These are phyloP conservation scores for Arabis alpina DNA, from an alignment of 345 rosid species.

Conservation along the genomic window DNA sequence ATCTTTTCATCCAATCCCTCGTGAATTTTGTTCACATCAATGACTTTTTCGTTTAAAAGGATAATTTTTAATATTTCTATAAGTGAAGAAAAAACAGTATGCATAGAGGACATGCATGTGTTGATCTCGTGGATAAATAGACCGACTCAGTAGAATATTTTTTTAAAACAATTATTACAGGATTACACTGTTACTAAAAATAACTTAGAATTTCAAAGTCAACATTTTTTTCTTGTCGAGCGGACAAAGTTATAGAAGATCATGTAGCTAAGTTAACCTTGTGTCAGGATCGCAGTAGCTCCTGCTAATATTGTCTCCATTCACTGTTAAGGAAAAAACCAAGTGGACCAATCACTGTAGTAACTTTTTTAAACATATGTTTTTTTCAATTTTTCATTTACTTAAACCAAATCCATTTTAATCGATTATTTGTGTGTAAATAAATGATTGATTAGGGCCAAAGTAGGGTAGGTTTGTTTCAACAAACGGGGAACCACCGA, in stretches of 20 bases:
- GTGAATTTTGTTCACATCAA: not conserved
- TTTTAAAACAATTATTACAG: constrained; percentile 10
- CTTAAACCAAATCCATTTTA: constrained; percentile 6
- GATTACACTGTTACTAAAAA: not conserved
- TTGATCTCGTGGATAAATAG: constrained; percentile 27
- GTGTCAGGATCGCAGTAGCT: constrained; percentile 35
- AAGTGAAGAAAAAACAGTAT: not conserved
- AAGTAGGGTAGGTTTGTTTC: constrained; percentile 32
- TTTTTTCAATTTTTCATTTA: not conserved
- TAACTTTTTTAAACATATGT: constrained; percentile 10
- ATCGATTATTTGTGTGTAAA: not conserved
- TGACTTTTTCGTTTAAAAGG: not conserved
- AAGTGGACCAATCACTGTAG: constrained; percentile 31
- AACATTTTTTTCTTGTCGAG: not conserved
- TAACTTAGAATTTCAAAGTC: constrained; percentile 9
- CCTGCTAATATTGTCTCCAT: constrained; percentile 32
- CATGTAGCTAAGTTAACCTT: constrained; percentile 25
- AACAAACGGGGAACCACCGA: constrained; percentile 22
- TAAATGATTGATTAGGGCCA: constrained; percentile 15
- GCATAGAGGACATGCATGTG: constrained; percentile 33
- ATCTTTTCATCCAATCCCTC: not conserved
- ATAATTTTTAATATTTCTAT: not conserved
- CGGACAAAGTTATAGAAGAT: constrained; percentile 17
- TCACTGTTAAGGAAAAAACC: constrained; percentile 16
- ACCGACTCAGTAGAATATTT: not conserved